Evolutionary conservation across 345 rosid genomes (phyloP).

Genomic region (Sisymbrium irio): DNA sequence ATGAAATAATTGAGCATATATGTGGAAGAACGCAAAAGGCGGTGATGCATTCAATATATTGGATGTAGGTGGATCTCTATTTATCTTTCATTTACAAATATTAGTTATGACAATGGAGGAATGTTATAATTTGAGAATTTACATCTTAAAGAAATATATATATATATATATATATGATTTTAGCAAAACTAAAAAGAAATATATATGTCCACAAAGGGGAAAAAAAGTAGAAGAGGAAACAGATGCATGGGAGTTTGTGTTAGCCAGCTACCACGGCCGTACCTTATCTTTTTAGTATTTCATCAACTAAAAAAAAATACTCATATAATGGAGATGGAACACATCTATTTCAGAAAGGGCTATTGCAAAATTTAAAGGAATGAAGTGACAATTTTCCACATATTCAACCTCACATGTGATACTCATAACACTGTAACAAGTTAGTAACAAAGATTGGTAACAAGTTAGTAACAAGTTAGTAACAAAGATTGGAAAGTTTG

Average conservation of each 20-base stretch:
- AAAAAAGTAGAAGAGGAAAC: not conserved
- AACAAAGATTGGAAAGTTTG: not conserved
- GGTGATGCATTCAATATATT: slow-evolving; percentile 26
- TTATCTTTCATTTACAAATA: not conserved
- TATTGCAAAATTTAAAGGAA: not conserved
- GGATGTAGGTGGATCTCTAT: not conserved
- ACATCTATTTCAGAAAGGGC: not conserved
- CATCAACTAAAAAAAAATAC: not conserved
- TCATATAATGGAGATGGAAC: not conserved
- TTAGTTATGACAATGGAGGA: not conserved
- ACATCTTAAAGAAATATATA: not conserved
- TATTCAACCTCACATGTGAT: not conserved
- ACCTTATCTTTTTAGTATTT: not conserved
- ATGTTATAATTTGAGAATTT: not conserved
- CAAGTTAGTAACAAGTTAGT: not conserved
- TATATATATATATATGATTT: not conserved
- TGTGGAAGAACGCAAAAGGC: slow-evolving; percentile 19
- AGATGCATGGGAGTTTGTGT: slow-evolving; percentile 15
- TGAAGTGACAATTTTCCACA: not conserved
- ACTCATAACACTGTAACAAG: not conserved
- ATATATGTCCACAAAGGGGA: not conserved
- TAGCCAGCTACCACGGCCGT: slow-evolving; percentile 20
- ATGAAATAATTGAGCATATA: not conserved
- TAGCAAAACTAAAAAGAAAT: not conserved
- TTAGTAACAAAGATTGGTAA: not conserved